phyloP scores from a whole-genome alignment of 371 early-diverging fungal species.

The Lichtheimia ornata region DNA sequence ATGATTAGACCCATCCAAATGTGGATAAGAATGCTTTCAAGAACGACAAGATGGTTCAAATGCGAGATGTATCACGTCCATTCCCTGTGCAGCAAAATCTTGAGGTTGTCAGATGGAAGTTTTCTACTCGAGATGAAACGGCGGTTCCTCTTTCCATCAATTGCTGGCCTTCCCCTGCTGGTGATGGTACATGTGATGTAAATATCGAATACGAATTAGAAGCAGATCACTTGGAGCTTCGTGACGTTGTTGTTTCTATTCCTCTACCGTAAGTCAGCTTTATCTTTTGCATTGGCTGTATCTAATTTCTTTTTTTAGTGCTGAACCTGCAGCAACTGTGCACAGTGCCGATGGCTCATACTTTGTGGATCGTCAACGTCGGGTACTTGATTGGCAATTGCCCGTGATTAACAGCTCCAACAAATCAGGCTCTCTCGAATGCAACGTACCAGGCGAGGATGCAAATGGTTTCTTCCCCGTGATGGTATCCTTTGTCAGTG shows the following conservation, averaged over 20 bases:
- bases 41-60: slow-evolving; percentile 68
- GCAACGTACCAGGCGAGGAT: slow-evolving; percentile 80
- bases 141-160: slow-evolving; percentile 87
- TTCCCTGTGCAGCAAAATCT: slow-evolving; percentile 89
- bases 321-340: slow-evolving; percentile 70
- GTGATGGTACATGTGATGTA: slow-evolving; percentile 86
- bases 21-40: slow-evolving; percentile 91
- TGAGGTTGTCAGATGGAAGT: slow-evolving; percentile 89
- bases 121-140: slow-evolving; percentile 77
- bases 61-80: slow-evolving; percentile 77
- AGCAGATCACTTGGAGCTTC: slow-evolving; percentile 72
- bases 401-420: slow-evolving; percentile 78
- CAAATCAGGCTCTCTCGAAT: slow-evolving; percentile 84
- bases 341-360: slow-evolving; percentile 82
- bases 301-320: slow-evolving; percentile 27
- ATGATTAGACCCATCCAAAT: slow-evolving; percentile 90
- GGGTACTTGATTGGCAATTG: slow-evolving; percentile 85
- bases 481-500: slow-evolving; percentile 72
- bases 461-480: slow-evolving; percentile 91
- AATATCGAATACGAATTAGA: slow-evolving; percentile 94
- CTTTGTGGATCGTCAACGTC: slow-evolving; percentile 68
- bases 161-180: slow-evolving; percentile 96
- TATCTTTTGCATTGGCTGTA: neutral
- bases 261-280: slow-evolving; percentile 78
- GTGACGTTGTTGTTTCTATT: slow-evolving; percentile 85